These are phyloP conservation scores for Pythium chondricola DNA, from an alignment of 352 stramenopile species.

Conservation along the genomic window DNA sequence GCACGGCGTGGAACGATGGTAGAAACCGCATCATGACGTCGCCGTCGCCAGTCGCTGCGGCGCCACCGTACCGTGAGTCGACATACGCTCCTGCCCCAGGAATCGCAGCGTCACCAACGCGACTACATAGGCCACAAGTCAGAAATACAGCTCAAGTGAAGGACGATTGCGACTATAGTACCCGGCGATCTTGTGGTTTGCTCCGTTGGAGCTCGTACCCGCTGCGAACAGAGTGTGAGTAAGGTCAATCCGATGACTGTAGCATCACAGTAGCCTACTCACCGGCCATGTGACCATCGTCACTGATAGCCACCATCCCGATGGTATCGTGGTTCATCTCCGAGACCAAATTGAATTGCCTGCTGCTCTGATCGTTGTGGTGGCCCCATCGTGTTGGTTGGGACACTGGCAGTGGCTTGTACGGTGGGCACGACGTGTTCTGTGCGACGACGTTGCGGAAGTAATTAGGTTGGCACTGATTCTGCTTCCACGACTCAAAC, in stretches of 20 bases:
- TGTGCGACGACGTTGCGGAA: conserved; percentile 70
- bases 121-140: conserved; percentile 23
- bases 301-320: conserved; percentile 76
- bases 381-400: background rate
- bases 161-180: conserved; percentile 13
- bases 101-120: conserved; percentile 83
- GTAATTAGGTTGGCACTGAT: conserved; percentile 88
- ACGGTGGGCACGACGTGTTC: conserved; percentile 75
- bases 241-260: no score
- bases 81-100: conserved; percentile 84
- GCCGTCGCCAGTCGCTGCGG: conserved; percentile 83
- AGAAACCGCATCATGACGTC: conserved; percentile 92
- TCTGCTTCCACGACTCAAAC: conserved; percentile 45
- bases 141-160: background rate
- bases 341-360: conserved; percentile 28
- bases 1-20: conserved; percentile 75
- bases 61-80: conserved; percentile 70
- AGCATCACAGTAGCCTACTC: no score
- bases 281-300: conserved; percentile 60
- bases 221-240: no score
- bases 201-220: conserved; percentile 87
- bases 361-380: background rate
- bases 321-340: conserved; percentile 88
- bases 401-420: conserved; percentile 30
- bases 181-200: conserved; percentile 86